Base-by-base conservation (phyloP, 2,329 filamentous ascomycete genomes). In the Colletotrichum sp. region DNA sequence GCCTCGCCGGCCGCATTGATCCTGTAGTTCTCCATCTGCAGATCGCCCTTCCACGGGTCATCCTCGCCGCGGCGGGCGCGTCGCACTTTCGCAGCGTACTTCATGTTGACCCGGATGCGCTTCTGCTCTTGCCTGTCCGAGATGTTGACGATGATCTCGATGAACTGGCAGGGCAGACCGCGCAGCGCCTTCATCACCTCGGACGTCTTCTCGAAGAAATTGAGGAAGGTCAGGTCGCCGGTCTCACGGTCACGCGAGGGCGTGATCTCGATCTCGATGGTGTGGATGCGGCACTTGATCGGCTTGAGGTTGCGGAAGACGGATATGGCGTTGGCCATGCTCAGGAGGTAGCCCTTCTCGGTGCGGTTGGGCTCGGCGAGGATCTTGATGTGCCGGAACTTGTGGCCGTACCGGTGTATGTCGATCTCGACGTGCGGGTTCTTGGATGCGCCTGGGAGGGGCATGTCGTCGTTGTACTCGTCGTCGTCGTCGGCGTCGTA, bases 311-410 rank as follows among this genome's bases (percentile, higher is more conserved):
- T 59, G 36, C 57, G 55, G 77, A 89, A 88, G 65, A 83, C 80
- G 32, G 79, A 72, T 39, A 89, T 82, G 9, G 87, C 86, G 5
- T 79, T 71, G 2, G 82, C 81, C 81, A 89, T 81, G 66, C 69
- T 78, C 32, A 64, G 57, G 64, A 79, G 74, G 74, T 83, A 81
- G 13, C 76, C 59, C 13, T 9, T 52, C 2, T 74, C 77, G 4
- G 81, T 84, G 7, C 88, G 85, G 75, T 86, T 88, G 9, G 81
- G 78, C 68, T 89, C 86, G 1, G 89, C 84, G 52, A 86, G 83
- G 55, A 91, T 81, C 68, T 81, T 81, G 67, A 90, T 79, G 62
- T 83, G 81, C 3, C 88, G 85, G 44, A 90, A 83, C 24, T 87
- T 78, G 21, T 82, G 80, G 9, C 84, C 83, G 73, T 87, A 86